A percentile compares a stretch with the other conserved stretches of the same genome.
These are phyloP conservation scores for Pezicula radicicola DNA, from an alignment of 2,329 filamentous ascomycete genomes.

Conservation along the genomic window DNA sequence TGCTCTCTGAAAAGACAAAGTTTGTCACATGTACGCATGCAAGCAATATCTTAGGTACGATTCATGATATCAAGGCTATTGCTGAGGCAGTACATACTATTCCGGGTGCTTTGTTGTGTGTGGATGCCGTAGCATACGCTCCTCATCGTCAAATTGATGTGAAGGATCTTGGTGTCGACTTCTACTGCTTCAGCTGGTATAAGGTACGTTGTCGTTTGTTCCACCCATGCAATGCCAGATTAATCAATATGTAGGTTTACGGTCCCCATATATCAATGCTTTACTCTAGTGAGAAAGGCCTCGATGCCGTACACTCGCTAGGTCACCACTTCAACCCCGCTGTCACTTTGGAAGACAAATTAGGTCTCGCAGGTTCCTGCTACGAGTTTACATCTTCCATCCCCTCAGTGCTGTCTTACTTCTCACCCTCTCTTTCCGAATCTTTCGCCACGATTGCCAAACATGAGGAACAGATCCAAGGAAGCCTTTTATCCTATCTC, in stretches of 20 bases:
- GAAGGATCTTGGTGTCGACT: constrained; percentile 64
- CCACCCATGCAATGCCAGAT: not conserved
- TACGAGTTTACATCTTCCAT: constrained; percentile 69
- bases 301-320: constrained; percentile 51
- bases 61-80: constrained; percentile 60
- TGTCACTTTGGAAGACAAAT: constrained; percentile 60
- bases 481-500: constrained; percentile 57
- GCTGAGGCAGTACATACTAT: constrained; percentile 43
- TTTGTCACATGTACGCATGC: constrained; percentile 73
- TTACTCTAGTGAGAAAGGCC: constrained; percentile 58
- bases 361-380: constrained; percentile 65
- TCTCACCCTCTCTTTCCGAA: constrained; percentile 37
- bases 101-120: constrained; percentile 59
- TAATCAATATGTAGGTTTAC: constrained; percentile 48
- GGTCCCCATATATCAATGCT: constrained; percentile 72
- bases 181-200: constrained; percentile 81
- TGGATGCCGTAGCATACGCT: constrained; percentile 75
- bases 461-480: constrained; percentile 61
- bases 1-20: constrained; percentile 63
- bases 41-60: constrained; percentile 70
- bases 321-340: constrained; percentile 67
- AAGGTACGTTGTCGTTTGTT: constrained; percentile 42
- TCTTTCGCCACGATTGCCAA: constrained; percentile 49
- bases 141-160: constrained; percentile 72
- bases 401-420: constrained; percentile 58